phyloP scores from a whole-genome alignment of 176 grass and related monocot genomes.

The Lolium rigidum region DNA sequence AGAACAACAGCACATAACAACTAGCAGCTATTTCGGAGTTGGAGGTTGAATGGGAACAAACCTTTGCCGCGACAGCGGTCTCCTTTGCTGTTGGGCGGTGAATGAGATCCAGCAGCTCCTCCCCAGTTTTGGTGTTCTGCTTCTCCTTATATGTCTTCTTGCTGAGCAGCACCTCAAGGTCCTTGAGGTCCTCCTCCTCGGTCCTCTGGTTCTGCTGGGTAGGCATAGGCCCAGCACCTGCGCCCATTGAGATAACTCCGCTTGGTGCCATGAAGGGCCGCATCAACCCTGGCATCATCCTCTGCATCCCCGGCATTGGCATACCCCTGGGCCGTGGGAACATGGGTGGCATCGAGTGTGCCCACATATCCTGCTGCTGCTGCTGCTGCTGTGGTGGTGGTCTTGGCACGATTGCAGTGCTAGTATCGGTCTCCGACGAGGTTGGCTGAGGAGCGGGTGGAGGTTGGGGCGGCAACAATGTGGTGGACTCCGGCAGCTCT shows the following conservation, averaged over 20 bases:
- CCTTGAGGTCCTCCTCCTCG: conserved; percentile 93
- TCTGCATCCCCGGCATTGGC: conserved; percentile 61
- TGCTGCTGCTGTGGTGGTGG: conserved; percentile 42
- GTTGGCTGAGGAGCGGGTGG: conserved; percentile 31
- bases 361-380: conserved; percentile 73
- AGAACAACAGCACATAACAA: conserved; percentile 17
- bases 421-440: conserved; percentile 41
- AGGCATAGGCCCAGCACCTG: conserved; percentile 35
- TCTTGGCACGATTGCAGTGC: conserved; percentile 55
- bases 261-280: conserved; percentile 65
- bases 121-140: conserved; percentile 92
- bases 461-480: conserved; percentile 45
- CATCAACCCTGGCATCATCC: conserved; percentile 65
- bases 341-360: conserved; percentile 75
- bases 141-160: conserved; percentile 93
- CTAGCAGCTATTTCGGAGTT: no score
- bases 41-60: conserved; percentile 47
- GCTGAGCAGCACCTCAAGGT: conserved; percentile 81
- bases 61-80: conserved; percentile 97
- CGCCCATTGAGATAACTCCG: conserved; percentile 47
- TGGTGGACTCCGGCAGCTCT: conserved; percentile 80
- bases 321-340: conserved; percentile 73
- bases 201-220: conserved; percentile 61
- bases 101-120: conserved; percentile 98
- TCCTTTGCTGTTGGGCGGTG: conserved; percentile 93